phyloP scores from a whole-genome alignment of 192 early-diverging fungal genomes.

The Coemansia sp. region DNA sequence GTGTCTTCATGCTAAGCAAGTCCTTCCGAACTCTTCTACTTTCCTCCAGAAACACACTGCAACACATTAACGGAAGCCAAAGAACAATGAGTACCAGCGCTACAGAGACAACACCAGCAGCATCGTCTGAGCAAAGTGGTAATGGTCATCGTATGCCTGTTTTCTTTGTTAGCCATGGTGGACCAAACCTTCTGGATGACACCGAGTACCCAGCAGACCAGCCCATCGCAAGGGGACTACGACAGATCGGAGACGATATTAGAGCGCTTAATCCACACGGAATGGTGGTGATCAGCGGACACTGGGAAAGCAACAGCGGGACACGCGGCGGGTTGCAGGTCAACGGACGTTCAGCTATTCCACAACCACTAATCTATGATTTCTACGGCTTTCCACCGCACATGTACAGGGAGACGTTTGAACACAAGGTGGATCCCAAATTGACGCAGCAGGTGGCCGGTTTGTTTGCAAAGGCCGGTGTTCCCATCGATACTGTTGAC shows the following conservation, averaged over 20 bases:
- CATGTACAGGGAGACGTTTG: conserved; percentile 62
- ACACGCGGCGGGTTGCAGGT: conserved; percentile 34
- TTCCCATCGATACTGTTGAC: conserved; percentile 50
- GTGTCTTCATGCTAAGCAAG: background rate
- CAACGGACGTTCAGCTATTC: conserved; percentile 20
- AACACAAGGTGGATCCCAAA: conserved; percentile 57
- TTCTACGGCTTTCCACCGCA: conserved; percentile 64
- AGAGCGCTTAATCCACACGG: conserved; percentile 53
- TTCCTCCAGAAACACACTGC: background rate
- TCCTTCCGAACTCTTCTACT: background rate
- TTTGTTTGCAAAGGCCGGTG: conserved; percentile 48
- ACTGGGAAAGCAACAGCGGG: conserved; percentile 60
- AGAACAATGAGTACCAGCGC: background rate
- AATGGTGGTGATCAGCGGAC: conserved; percentile 66
- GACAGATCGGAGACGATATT: conserved; percentile 54
- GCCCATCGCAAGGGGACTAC: conserved; percentile 21
- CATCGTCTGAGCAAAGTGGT: background rate
- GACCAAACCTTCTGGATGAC: conserved; percentile 40
- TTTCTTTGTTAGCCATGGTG: conserved; percentile 49
- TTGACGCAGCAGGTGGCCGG: conserved; percentile 57
- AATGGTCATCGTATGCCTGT: conserved; percentile 20
- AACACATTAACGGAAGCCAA: background rate
- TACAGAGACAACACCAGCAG: background rate
- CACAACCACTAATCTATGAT: conserved; percentile 62
- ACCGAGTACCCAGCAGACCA: conserved; percentile 26